A percentile compares a stretch with the other conserved stretches of the same genome.
phyloP scores from a whole-genome alignment of 176 grass and related monocot species.

The Panicum miliaceum region DNA sequence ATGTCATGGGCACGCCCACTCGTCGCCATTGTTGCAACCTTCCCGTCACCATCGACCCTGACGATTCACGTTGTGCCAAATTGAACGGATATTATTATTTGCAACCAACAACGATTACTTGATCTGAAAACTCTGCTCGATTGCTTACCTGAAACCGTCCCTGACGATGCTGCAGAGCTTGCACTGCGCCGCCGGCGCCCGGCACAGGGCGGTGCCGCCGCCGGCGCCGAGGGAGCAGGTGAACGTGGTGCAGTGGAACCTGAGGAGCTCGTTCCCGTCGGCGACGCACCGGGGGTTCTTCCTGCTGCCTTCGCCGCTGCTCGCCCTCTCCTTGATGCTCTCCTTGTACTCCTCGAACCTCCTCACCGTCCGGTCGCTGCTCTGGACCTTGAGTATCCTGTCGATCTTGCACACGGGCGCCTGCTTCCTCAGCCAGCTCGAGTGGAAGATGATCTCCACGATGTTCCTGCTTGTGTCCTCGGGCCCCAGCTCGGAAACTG shows the following conservation, averaged over 20 bases:
- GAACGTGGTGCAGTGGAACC: conserved; percentile 77
- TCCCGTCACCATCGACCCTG: conserved; percentile 61
- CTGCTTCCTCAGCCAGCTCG: conserved; percentile 79
- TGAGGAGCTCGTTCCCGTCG: conserved; percentile 89
- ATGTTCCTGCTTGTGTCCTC: conserved; percentile 91
- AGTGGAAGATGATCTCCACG: conserved; percentile 95
- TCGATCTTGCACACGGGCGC: conserved; percentile 70
- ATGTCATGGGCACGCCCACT: conserved; percentile 69
- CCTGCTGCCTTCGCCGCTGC: conserved; percentile 26
- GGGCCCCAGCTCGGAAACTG: conserved; percentile 79
- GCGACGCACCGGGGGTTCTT: conserved; percentile 81
- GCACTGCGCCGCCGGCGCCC: conserved; percentile 45
- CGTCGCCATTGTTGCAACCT: conserved; percentile 66
- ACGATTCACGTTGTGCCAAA: background rate
- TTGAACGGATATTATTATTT: background rate
- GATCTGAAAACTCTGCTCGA: too few relatives aligned
- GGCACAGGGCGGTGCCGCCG: conserved; percentile 57
- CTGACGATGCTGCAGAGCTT: conserved; percentile 69
- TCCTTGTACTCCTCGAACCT: conserved; percentile 89
- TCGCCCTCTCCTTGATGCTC: conserved; percentile 63
- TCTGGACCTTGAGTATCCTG: conserved; percentile 75
- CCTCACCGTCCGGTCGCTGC: conserved; percentile 55
- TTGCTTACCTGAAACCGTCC: conserved; percentile 67
- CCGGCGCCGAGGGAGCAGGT: conserved; percentile 56
- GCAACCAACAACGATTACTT: background rate